These are phyloP conservation scores for Xylaria palmicola DNA, from an alignment of 495 filamentous ascomycete genomes.

Conservation along the genomic window DNA sequence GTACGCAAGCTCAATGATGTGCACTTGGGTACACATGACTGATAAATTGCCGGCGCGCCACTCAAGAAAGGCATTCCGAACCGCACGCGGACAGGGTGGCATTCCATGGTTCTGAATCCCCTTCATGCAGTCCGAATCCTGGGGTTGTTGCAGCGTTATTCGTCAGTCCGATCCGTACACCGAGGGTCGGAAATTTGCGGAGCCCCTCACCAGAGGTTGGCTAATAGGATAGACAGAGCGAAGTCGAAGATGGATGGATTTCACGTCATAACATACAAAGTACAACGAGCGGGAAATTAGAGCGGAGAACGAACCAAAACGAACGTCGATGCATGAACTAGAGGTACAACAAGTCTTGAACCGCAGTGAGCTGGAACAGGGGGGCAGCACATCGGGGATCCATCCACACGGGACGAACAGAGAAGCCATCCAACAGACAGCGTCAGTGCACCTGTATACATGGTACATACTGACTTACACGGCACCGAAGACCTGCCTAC, in stretches of 20 bases:
- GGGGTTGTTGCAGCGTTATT: neutral
- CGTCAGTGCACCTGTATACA: neutral
- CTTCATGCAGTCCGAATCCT: slow-evolving; percentile 2
- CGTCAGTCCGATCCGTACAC: neutral
- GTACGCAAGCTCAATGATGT: too few relatives aligned
- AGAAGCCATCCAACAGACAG: slow-evolving; percentile 4
- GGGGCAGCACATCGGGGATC: neutral
- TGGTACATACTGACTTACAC: neutral
- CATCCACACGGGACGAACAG: slow-evolving; percentile 14
- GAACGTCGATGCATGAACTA: slow-evolving; percentile 18
- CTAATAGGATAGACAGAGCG: neutral
- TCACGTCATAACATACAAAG: neutral
- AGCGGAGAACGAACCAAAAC: slow-evolving; percentile 12
- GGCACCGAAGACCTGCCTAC: neutral
- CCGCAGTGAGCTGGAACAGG: slow-evolving; percentile 11
- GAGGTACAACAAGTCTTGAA: slow-evolving; percentile 1
- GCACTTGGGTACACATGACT: too few relatives aligned
- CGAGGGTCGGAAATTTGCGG: slow-evolving; percentile 1
- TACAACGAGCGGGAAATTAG: slow-evolving; percentile 3
- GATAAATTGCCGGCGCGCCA: too few relatives aligned
- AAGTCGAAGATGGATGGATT: neutral
- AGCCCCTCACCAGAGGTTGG: neutral
- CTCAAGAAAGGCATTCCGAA: too few relatives aligned
- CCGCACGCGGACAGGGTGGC: neutral
- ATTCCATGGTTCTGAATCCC: neutral